These are phyloP conservation scores for Botrytis squamosa DNA, from an alignment of 2,329 filamentous ascomycete species.

Conservation along the genomic window DNA sequence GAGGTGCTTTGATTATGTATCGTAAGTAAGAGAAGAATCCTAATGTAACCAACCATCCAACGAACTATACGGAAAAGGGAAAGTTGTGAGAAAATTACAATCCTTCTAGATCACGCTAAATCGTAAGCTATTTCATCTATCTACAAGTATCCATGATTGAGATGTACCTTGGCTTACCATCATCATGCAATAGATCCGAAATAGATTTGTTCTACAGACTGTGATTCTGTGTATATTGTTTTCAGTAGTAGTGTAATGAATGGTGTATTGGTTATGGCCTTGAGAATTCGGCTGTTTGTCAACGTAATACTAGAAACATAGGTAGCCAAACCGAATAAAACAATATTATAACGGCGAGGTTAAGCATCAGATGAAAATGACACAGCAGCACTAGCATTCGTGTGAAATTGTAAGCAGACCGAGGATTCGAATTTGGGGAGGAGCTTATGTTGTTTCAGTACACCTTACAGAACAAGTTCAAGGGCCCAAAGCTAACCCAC, in stretches of 20 bases:
- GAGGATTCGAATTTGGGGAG: neutral
- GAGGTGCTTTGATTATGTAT: neutral
- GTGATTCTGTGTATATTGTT: neutral
- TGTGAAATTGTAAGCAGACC: neutral
- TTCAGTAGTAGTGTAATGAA: neutral
- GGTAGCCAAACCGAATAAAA: neutral
- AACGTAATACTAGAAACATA: neutral
- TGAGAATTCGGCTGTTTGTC: neutral
- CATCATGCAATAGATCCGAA: neutral
- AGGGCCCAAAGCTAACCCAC: neutral
- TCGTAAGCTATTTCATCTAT: neutral
- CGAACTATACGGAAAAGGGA: constrained; percentile 1
- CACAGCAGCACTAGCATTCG: neutral
- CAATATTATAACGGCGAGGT: neutral
- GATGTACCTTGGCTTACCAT: neutral
- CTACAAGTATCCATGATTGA: neutral
- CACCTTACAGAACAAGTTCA: neutral
- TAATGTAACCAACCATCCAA: neutral
- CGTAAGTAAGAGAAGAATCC: constrained; percentile 1
- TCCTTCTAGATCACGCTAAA: constrained; percentile 13
- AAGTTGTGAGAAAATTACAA: constrained; percentile 7
- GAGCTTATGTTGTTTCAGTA: neutral
- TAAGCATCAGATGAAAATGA: constrained; percentile 1
- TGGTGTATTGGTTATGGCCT: neutral
- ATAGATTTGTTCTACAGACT: neutral